These are phyloP conservation scores for Phytopythium aichiense DNA, from an alignment of 352 stramenopile genomes.

Conservation along the genomic window DNA sequence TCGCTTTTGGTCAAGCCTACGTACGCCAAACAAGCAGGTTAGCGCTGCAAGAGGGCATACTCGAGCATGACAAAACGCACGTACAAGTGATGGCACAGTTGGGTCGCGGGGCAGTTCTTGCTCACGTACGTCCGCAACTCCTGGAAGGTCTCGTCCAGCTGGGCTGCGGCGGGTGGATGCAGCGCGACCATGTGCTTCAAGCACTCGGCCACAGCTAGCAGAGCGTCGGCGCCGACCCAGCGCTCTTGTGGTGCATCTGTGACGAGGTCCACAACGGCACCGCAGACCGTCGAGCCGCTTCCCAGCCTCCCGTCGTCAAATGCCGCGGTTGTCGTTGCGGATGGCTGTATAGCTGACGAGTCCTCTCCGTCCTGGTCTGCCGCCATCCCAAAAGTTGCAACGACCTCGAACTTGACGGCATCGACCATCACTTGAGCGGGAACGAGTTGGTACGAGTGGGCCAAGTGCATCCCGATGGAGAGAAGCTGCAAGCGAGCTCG, in stretches of 20 bases:
- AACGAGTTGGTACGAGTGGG: constrained; percentile 25
- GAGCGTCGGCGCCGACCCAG: constrained; percentile 16
- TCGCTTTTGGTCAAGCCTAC: not conserved
- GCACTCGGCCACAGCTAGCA: constrained; percentile 37
- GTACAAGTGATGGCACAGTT: constrained; percentile 5
- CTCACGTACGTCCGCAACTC: constrained; percentile 15
- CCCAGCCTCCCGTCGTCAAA: constrained; percentile 43
- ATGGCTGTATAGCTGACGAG: not conserved
- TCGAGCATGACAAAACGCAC: not conserved
- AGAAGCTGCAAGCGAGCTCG: constrained; percentile 54
- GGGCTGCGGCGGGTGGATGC: constrained; percentile 17
- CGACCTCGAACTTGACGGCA: constrained; percentile 33
- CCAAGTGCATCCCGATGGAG: constrained; percentile 46
- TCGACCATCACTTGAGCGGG: constrained; percentile 36
- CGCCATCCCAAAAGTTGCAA: not conserved
- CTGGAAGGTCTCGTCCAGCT: constrained; percentile 27
- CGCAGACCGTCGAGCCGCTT: constrained; percentile 8
- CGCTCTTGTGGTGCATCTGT: constrained; percentile 10
- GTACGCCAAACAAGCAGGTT: not conserved
- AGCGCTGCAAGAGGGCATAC: not conserved
- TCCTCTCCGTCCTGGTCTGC: constrained; percentile 17
- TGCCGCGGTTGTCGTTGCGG: constrained; percentile 4
- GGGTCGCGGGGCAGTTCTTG: not conserved
- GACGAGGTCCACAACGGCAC: constrained; percentile 2
- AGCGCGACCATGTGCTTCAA: constrained; percentile 25